phyloP scores from a whole-genome alignment of 306 rosid genomes.

The Vicia villosa region DNA sequence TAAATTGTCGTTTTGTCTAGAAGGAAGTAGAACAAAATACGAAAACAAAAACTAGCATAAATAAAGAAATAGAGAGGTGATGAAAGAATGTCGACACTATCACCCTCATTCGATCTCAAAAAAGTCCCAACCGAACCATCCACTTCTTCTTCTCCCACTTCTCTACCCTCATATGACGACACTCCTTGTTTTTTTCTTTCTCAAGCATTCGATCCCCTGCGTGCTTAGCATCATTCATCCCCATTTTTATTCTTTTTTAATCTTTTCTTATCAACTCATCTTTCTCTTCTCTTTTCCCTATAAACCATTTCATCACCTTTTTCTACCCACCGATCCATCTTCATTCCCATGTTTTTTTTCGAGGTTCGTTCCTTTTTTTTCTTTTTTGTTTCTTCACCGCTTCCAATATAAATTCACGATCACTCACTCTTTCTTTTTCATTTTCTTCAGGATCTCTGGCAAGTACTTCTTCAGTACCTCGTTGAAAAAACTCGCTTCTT shows the following conservation, averaged over 20 bases:
- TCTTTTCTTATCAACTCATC: neutral
- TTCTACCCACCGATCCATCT: neutral
- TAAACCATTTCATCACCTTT: neutral
- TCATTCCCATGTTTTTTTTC: constrained; percentile 53
- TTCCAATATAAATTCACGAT: neutral
- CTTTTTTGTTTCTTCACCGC: neutral
- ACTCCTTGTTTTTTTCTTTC: constrained; percentile 32
- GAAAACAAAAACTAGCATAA: neutral
- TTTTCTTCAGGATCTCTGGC: constrained; percentile 69
- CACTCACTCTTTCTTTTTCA: neutral
- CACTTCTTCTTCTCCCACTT: neutral
- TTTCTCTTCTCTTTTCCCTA: neutral
- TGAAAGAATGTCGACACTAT: constrained; percentile 76
- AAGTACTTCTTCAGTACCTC: constrained; percentile 46
- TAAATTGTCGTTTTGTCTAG: no score
- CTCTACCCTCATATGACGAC: constrained; percentile 63
- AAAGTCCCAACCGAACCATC: constrained; percentile 19
- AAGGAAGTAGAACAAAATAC: neutral
- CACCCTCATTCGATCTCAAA: constrained; percentile 33
- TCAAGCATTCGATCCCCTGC: neutral
- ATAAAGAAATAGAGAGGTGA: constrained; percentile 16
- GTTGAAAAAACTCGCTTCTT: constrained; percentile 28
- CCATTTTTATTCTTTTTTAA: neutral
- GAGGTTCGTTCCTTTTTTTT: constrained; percentile 53
- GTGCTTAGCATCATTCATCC: neutral